A percentile compares a stretch with the other conserved stretches of the same genome.
Evolutionary conservation across 306 rosid species (phyloP).

Genomic region (Macrotyloma uniflorum): DNA sequence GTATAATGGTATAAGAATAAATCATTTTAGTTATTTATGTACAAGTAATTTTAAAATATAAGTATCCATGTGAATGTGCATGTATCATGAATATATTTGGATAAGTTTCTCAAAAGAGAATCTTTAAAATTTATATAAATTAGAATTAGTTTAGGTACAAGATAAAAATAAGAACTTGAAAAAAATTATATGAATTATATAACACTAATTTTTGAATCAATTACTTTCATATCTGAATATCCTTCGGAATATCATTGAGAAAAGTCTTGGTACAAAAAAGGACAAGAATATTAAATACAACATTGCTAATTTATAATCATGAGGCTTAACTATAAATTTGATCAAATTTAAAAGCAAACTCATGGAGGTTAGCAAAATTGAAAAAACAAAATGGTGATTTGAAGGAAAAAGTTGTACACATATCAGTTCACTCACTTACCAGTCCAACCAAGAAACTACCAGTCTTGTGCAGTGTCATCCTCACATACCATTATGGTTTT

Average conservation of each 20-base stretch:
- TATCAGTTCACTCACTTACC: constrained; percentile 49
- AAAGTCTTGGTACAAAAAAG: neutral
- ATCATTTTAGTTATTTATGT: no score
- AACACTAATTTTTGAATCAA: no score
- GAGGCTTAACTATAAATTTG: neutral
- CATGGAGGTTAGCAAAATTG: neutral
- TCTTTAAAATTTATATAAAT: no score
- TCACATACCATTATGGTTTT: neutral
- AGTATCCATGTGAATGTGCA: no score
- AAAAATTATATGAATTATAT: no score
- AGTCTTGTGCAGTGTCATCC: constrained; percentile 41
- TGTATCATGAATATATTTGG: no score
- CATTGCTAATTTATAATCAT: neutral
- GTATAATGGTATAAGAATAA: no score
- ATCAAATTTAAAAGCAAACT: neutral
- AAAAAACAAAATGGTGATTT: neutral
- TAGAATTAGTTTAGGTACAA: no score
- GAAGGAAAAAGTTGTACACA: neutral
- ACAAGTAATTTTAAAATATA: no score
- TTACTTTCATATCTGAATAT: no score
- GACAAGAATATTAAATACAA: neutral
- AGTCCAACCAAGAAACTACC: constrained; percentile 75
- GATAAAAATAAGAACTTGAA: no score
- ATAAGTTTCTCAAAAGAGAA: no score
- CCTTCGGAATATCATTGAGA: neutral